Conservation (phyloP, 306 rosid genomes). For the Vigna hirtella region DNA sequence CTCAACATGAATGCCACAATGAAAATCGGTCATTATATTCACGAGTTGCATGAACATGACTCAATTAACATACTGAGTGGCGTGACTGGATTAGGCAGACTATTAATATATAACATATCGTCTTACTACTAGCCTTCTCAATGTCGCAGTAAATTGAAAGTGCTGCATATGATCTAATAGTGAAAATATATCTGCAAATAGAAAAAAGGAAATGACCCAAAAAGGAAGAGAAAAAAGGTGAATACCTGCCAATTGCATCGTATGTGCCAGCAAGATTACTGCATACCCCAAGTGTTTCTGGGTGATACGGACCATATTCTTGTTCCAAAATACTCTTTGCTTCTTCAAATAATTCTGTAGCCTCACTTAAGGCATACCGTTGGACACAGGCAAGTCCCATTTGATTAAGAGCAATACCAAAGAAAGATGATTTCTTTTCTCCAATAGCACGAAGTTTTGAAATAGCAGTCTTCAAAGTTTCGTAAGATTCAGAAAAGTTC, state of each 20-base stretch:
- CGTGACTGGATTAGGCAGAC: not conserved
- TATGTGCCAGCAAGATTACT: slow-evolving; percentile 97
- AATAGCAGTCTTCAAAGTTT: slow-evolving; percentile 69
- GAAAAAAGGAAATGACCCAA: not conserved
- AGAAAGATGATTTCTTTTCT: slow-evolving; percentile 91
- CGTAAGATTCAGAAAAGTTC: slow-evolving; percentile 79
- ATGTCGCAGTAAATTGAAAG: slow-evolving; percentile 16
- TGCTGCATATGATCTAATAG: slow-evolving; percentile 3
- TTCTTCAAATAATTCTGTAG: slow-evolving; percentile 83
- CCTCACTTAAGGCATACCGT: slow-evolving; percentile 71
- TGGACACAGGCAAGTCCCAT: slow-evolving; percentile 97
- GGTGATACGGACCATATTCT: slow-evolving; percentile 92
- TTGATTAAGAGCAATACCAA: slow-evolving; percentile 94
- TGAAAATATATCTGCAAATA: slow-evolving; percentile 18
- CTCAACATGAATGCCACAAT: slow-evolving; percentile 4
- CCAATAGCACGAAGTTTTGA: slow-evolving; percentile 84
- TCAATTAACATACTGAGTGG: not conserved
- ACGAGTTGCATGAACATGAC: slow-evolving; percentile 3
- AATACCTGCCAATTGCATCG: slow-evolving; percentile 94
- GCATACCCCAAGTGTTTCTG: slow-evolving; percentile 90
- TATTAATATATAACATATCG: not conserved
- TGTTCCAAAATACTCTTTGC: slow-evolving; percentile 79
- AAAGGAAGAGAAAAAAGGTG: not conserved
- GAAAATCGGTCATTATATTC: slow-evolving; percentile 26
- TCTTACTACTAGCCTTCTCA: not conserved